Base-by-base conservation (phyloP, 1,284 basidiomycete genomes). In the Trametes hirsuta region DNA sequence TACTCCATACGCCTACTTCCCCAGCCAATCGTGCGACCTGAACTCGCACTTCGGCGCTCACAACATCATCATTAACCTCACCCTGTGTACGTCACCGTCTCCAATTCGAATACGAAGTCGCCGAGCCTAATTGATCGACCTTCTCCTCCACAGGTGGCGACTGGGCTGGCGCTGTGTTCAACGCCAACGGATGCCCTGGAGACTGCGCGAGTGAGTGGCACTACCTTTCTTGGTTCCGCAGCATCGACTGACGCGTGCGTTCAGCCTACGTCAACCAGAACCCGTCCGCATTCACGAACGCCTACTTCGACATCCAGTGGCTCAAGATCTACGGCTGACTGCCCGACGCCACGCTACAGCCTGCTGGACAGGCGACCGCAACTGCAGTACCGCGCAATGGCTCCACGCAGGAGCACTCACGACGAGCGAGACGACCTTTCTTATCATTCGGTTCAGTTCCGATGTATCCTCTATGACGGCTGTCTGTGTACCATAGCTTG, bases 251-350 rank as follows among this genome's bases (percentile, higher is more conserved):
- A 54, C 42, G 15, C n/a, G 15, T 49, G 15, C 24, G 18, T 41
- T 44, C 56, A 85, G 84, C 85, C 65, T 84, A 73, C 66, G 87
- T 89, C 45, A 81, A 85, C 71, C 81, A 84, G 65, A 85, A 88
- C 68, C 88, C 88, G 4, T 73, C 77, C 1, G 85, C 84, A 5
- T 91, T 91, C 72, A 66, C 65, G 2, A 76, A 89, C 50, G 88
- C 89, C 0, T 90, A 85, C 76, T 91, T 88, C 74, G 84, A 88
- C 59, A 79, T 91, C 69, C 79, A 80, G 40, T 79, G 75, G 70
- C 64, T 82, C 55, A 79, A 76, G 64, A 73, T 82, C 30, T 83
- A 80, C 64, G 65, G 66, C 61, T 74, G 55, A 66, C 44, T 47
- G 6, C 45, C 49, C 18, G 14, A 6, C n/a, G 6, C 44, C 14